phyloP scores from a whole-genome alignment of 2,329 filamentous ascomycete species.

The Endothia cerciana region DNA sequence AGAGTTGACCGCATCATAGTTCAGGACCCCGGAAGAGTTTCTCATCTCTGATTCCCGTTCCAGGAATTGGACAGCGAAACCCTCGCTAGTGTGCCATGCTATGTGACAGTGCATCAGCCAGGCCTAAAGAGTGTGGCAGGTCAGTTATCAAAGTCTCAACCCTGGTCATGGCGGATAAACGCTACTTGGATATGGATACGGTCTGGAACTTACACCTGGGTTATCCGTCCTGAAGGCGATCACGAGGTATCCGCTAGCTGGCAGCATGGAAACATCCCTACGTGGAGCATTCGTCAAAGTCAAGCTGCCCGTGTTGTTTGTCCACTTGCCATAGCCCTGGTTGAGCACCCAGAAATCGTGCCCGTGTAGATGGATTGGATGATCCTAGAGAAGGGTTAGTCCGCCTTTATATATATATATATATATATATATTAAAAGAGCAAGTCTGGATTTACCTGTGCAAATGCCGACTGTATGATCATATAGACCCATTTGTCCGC shows the following conservation, averaged over 20 bases:
- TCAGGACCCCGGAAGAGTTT: too few relatives aligned
- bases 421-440: too few relatives aligned
- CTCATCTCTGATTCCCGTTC: too few relatives aligned
- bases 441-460: too few relatives aligned
- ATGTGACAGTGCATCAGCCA: slow-evolving; percentile 53
- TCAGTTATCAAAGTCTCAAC: too few relatives aligned
- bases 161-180: too few relatives aligned
- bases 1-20: too few relatives aligned
- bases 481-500: too few relatives aligned
- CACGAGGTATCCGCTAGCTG: slow-evolving; percentile 49
- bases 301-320: slow-evolving; percentile 37
- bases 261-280: slow-evolving; percentile 52
- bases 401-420: too few relatives aligned
- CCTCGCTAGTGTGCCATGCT: slow-evolving; percentile 54
- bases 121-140: background rate
- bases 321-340: slow-evolving; percentile 37
- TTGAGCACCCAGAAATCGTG: slow-evolving; percentile 47
- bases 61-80: slow-evolving; percentile 54
- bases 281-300: slow-evolving; percentile 49
- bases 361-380: slow-evolving; percentile 51
- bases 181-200: too few relatives aligned
- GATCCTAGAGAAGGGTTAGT: too few relatives aligned
- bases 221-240: slow-evolving; percentile 56
- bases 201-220: slow-evolving; percentile 42
- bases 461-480: too few relatives aligned